Percentiles rank a stretch among this genome's conserved stretches.
phyloP scores from a whole-genome alignment of 2,329 filamentous ascomycete species.

The Penicillium griseofulvum region DNA sequence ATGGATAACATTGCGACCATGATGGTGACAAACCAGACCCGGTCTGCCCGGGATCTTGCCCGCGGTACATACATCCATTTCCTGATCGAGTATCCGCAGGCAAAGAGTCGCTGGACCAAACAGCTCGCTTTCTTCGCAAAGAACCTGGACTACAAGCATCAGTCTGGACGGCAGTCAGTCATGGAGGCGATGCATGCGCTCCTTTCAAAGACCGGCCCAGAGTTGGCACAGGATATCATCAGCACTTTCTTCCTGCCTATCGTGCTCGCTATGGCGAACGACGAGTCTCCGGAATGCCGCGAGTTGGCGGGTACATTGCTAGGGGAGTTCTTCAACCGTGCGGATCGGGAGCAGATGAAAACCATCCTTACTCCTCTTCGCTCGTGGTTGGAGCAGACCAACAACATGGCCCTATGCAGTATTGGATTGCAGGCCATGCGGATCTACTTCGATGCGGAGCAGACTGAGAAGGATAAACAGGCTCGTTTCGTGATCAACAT shows the following conservation, averaged over 20 bases:
- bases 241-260: slow-evolving; percentile 81
- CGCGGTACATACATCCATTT: slow-evolving; percentile 92
- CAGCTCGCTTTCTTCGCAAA: slow-evolving; percentile 85
- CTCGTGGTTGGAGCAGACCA: slow-evolving; percentile 72
- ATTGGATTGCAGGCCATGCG: slow-evolving; percentile 78
- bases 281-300: slow-evolving; percentile 81
- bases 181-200: slow-evolving; percentile 88
- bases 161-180: slow-evolving; percentile 84
- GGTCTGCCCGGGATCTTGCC: slow-evolving; percentile 80
- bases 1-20: slow-evolving; percentile 84
- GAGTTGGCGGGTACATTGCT: slow-evolving; percentile 77
- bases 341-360: slow-evolving; percentile 68
- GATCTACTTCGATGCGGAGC: slow-evolving; percentile 73
- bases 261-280: slow-evolving; percentile 81
- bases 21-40: slow-evolving; percentile 95
- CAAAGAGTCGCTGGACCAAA: slow-evolving; percentile 81
- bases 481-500: slow-evolving; percentile 56
- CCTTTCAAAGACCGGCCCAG: slow-evolving; percentile 78
- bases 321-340: slow-evolving; percentile 74
- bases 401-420: slow-evolving; percentile 67
- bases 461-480: slow-evolving; percentile 66
- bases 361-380: slow-evolving; percentile 70
- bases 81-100: slow-evolving; percentile 89
- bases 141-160: slow-evolving; percentile 86
- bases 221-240: slow-evolving; percentile 77